Conservation (phyloP, 208 protist genomes). For the Lotmaria passim region DNA sequence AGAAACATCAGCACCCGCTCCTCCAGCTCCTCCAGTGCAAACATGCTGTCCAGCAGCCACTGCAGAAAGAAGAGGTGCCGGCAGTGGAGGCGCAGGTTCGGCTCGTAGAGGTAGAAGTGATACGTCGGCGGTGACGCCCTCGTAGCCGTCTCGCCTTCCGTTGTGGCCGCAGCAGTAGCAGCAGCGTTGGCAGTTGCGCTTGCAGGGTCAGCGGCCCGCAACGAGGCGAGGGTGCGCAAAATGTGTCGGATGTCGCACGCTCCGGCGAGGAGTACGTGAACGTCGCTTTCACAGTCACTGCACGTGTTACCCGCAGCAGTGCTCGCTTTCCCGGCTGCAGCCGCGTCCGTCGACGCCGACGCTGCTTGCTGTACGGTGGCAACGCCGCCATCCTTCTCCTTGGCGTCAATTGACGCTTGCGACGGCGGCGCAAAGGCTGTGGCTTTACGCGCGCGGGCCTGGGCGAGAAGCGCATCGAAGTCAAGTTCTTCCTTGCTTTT, state of each 20-base stretch:
- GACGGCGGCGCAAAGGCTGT: background rate
- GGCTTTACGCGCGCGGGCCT: conserved; percentile 22
- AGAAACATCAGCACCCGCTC: conserved; percentile 92
- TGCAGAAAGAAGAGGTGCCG: conserved; percentile 92
- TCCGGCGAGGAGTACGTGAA: conserved; percentile 75
- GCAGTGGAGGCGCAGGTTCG: conserved; percentile 83
- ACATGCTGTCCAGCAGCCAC: conserved; percentile 91
- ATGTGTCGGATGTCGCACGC: conserved; percentile 87
- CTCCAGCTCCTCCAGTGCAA: conserved; percentile 85
- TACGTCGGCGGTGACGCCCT: conserved; percentile 28
- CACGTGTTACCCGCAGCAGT: background rate
- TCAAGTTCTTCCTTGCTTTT: conserved; percentile 36
- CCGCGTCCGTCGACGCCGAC: background rate
- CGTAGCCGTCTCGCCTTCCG: background rate
- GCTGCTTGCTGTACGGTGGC: too few relatives aligned
- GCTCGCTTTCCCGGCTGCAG: too few relatives aligned
- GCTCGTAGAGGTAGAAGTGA: conserved; percentile 91
- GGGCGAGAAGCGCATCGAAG: conserved; percentile 56
- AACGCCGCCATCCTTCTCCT: background rate
- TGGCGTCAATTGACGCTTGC: background rate
- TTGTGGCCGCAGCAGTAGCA: too few relatives aligned
- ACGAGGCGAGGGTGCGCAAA: conserved; percentile 72
- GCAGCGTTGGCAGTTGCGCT: too few relatives aligned
- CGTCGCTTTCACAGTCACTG: background rate
- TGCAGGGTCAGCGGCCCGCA: conserved; percentile 46